Evolutionary conservation across 2,329 filamentous ascomycete genomes (phyloP), one percentile per base, ranked within the genome.

Genomic region (Aspergillus cejpii): DNA sequence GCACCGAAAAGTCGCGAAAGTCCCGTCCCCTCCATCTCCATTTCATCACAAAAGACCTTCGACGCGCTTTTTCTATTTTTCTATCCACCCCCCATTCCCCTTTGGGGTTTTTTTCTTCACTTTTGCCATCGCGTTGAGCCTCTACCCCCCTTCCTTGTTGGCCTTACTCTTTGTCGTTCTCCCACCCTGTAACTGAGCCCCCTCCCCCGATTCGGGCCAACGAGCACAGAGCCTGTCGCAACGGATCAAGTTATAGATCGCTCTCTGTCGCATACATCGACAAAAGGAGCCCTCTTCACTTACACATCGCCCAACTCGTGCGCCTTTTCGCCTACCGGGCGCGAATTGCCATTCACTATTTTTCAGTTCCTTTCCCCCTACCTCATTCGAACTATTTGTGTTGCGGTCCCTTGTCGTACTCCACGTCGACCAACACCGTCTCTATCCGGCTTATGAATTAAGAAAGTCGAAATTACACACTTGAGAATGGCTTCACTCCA

Each of bases 401-500:
- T 55, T 45, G 55, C 51, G 44, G 47, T 37, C 21, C 36, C 19
- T 47, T 47, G 54, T 58, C 58, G 54, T 53, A 54, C 47, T 53
- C 37, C 42, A 42, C 28, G 29, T 38, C 47, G 33, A 36, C 39
- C 44, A 37, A 41, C 48, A 50, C 45, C 46, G 49, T 55, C 39
- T 42, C 27, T 45, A 44, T 41, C 42, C 42, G 40, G 58, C 56
- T 48, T 59, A 64, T 65, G 64, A 61, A 59, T 56, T 34, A 34
- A 34, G 31, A 60, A 46, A 58, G 44, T 33, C 52, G n/a, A n/a
- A n/a, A 51, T 37, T 24, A 55, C 56, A 52, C 55, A 53, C 53
- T 56, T 54, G 69, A 77, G 48, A 61, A 94, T 94, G 87, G 83
- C 87, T 66, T 90, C 86, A 52, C 81, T 89, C 61, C 87, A 92